A percentile compares a stretch with the other conserved stretches of the same genome.
Evolutionary conservation across 192 early-diverging fungal genomes (phyloP).

Genomic region (Coemansia sp.): DNA sequence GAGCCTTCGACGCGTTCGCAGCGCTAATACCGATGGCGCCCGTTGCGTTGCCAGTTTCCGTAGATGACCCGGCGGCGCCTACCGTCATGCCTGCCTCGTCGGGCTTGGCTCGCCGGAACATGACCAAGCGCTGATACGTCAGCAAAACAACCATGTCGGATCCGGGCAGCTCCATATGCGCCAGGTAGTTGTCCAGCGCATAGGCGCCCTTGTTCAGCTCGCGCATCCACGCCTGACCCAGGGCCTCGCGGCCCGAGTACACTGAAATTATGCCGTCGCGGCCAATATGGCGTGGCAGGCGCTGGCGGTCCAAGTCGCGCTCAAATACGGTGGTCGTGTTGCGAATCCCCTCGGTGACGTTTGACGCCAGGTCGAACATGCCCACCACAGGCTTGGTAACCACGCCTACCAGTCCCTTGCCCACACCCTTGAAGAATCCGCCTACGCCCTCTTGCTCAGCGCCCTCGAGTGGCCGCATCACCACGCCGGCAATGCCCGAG

Average conservation of each 20-base stretch:
- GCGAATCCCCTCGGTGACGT: conserved; percentile 88
- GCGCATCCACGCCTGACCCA: conserved; percentile 84
- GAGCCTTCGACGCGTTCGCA: conserved; percentile 58
- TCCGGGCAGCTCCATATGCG: conserved; percentile 75
- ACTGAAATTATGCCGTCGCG: conserved; percentile 77
- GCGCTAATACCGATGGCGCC: conserved; percentile 46
- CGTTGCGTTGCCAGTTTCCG: conserved; percentile 31
- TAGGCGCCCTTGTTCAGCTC: conserved; percentile 72
- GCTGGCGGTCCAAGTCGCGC: conserved; percentile 75
- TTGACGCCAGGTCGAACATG: conserved; percentile 90
- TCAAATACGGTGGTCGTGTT: conserved; percentile 92
- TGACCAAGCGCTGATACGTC: conserved; percentile 72
- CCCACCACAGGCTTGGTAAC: conserved; percentile 96
- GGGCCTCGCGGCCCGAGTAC: conserved; percentile 70
- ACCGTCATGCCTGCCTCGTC: conserved; percentile 41
- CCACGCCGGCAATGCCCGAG: conserved; percentile 86
- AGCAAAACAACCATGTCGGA: conserved; percentile 84
- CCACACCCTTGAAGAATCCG: conserved; percentile 94
- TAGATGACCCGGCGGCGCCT: conserved; percentile 37
- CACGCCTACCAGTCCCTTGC: conserved; percentile 87
- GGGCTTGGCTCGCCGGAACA: conserved; percentile 55
- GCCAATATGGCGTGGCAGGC: conserved; percentile 80
- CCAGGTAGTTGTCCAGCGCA: conserved; percentile 79
- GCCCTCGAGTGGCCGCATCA: conserved; percentile 82
- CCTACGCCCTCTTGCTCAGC: conserved; percentile 82